Percentiles rank a stretch among this genome's conserved stretches.
These are phyloP conservation scores for Blakeslea trispora DNA, from an alignment of 371 early-diverging fungal genomes.

Conservation along the genomic window DNA sequence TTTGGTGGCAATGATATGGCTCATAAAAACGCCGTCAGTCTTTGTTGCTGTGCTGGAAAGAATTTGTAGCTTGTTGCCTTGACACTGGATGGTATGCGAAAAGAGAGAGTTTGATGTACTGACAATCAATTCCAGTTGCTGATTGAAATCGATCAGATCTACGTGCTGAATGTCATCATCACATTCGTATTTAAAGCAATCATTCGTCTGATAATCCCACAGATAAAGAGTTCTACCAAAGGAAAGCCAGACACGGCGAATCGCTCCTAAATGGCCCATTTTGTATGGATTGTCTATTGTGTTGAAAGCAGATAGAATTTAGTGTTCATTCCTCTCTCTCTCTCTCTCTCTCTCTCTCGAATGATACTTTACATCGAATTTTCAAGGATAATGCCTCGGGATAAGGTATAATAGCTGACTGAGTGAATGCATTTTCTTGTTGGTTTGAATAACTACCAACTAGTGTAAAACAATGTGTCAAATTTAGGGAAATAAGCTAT, in stretches of 20 bases:
- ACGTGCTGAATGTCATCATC: slow-evolving; percentile 14
- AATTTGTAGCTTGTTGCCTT: slow-evolving; percentile 5
- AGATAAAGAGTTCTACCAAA: slow-evolving; percentile 9
- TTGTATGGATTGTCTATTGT: slow-evolving; percentile 11
- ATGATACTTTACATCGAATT: not conserved
- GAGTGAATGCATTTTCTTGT: not conserved
- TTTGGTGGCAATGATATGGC: slow-evolving; percentile 29
- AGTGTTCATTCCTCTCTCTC: no score
- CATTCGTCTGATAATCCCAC: slow-evolving; percentile 12
- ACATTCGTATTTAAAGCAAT: slow-evolving; percentile 17
- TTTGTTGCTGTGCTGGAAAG: not conserved
- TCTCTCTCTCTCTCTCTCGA: no score
- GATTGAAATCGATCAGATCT: slow-evolving; percentile 4
- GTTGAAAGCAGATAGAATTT: no score
- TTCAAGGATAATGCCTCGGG: not conserved
- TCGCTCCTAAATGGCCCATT: slow-evolving; percentile 11
- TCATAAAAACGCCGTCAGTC: slow-evolving; percentile 13
- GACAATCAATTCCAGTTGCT: slow-evolving; percentile 8
- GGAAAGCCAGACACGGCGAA: slow-evolving; percentile 16
- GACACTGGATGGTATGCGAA: slow-evolving; percentile 9
- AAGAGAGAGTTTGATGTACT: slow-evolving; percentile 14
- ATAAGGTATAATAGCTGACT: not conserved
- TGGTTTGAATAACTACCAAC: not conserved
- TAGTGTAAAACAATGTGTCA: not conserved
- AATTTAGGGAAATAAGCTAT: not conserved